A percentile compares a stretch with the other conserved stretches of the same genome.
Conservation (phyloP, 768 basidiomycete species). For the Zangia roseola region DNA sequence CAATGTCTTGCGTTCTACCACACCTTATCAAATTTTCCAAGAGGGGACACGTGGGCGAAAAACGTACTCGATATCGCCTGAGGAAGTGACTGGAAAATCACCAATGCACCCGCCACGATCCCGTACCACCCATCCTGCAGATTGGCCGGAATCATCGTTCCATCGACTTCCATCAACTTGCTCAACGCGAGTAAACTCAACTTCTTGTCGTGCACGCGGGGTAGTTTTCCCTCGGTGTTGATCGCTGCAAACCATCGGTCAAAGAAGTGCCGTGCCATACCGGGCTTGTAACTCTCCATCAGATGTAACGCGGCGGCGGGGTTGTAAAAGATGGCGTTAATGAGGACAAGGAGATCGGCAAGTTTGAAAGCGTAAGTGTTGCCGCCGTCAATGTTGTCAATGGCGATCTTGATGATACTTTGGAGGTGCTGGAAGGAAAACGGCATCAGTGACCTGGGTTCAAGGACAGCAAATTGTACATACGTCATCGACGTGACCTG, state of each 20-base stretch:
- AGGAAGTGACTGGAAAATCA: slow-evolving; percentile 76
- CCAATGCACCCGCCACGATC: slow-evolving; percentile 68
- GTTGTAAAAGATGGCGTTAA: slow-evolving; percentile 84
- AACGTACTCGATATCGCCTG: slow-evolving; percentile 71
- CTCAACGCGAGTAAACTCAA: slow-evolving; percentile 75
- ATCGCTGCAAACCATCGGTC: slow-evolving; percentile 81
- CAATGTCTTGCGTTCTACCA: slow-evolving; percentile 56
- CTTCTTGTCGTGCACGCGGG: slow-evolving; percentile 90
- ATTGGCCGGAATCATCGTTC: slow-evolving; percentile 50
- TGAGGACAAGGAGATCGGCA: slow-evolving; percentile 78
- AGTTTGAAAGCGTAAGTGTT: slow-evolving; percentile 66
- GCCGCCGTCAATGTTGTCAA: slow-evolving; percentile 56
- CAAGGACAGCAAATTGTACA: slow-evolving; percentile 21
- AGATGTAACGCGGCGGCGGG: slow-evolving; percentile 72
- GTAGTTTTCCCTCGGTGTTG: slow-evolving; percentile 54
- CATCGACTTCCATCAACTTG: slow-evolving; percentile 71
- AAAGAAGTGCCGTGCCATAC: slow-evolving; percentile 74
- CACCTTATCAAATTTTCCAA: too few relatives aligned
- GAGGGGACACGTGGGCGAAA: too few relatives aligned
- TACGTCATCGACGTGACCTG: slow-evolving; percentile 78
- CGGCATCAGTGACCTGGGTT: not conserved
- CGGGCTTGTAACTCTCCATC: slow-evolving; percentile 61
- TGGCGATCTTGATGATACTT: slow-evolving; percentile 59
- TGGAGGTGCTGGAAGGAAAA: slow-evolving; percentile 51
- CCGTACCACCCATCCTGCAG: slow-evolving; percentile 73